Base-by-base conservation (phyloP, 1,284 basidiomycete genomes). In the Peniophora sp. region DNA sequence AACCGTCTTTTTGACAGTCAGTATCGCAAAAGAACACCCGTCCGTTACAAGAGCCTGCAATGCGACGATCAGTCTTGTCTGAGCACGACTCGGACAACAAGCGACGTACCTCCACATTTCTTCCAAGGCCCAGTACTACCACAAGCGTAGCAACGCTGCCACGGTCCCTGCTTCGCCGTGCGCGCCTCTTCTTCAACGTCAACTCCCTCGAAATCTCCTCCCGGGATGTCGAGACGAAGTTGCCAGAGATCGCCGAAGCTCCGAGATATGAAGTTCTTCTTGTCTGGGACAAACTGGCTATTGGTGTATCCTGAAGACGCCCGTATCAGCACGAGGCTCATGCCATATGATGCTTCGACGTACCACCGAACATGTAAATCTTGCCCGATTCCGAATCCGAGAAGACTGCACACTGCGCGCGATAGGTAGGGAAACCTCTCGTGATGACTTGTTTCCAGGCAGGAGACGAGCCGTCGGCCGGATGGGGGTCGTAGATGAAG, bases 121-220 rank as follows among this genome's bases (percentile, higher is more conserved):
- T 66, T 67, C 67, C 69, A 70, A 6, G 56, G 53, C 2, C 68
- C 71, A 6, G 64, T 63, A 19, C 59, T 59, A 1, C 66, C 69
- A 55, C 72, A 73, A 14, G 56, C 59, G 54, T 70, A 72, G 55
- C 70, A 73, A n/a, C 68, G 55, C 57, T 68, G 65, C 69, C 70
- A 74, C 17, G 71, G 72, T 2, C 71, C 71, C 12, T 63, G 56
- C 52, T 56, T 61, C 38, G 70, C 70, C 6, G 61, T 65, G 43
- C 65, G 60, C 24, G 60, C 61, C 60, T 72, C 72, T 38, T 70
- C 68, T 44, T 65, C 65, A 35, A 67, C 47, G 51, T 72, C 63
- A 10, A 69, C 65, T 12, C 59, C 61, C 16, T 67, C 64, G 47
- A 70, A 70, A 43, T 62, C 55, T 1, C 69, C 69, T 6, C 66